Base-by-base conservation (phyloP, 805 yeast genomes). In the Kazachstania martiniae region DNA sequence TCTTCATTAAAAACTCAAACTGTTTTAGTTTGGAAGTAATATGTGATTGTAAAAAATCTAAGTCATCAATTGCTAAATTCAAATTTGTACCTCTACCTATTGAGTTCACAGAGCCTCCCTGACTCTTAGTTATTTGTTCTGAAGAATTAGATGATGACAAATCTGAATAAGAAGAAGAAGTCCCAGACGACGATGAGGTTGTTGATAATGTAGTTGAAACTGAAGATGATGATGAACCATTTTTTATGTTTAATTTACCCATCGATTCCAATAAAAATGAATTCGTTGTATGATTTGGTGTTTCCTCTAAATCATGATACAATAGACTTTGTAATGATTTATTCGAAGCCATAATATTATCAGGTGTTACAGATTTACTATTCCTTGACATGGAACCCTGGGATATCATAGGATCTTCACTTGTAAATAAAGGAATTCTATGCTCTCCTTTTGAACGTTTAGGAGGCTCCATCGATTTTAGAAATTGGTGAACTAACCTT, bases 401-500 rank as follows among this genome's bases (percentile, higher is more conserved):
- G 5, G 35, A 32, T 12, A 35, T 14, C 16, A 25, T 18, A 8
- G 35, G 34, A 18, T 18, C 21, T n/a, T 27, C 34, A 9, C 29
- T 18, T 4, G 21, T 23, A 24, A 31, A 35, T 24, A 25, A 18
- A 10, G 28, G n/a, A n/a, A 29, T 32, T 25, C 27, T 31, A 24
- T 23, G 29, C 14, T 30, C 27, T 28, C 33, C 22, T 21, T 41
- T 39, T 8, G 34, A 25, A 10, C 21, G 27, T 3, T 40, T 37
- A 3, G 44, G 34, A 3, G 53, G 46, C 18, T 37, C 46, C 46
- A 46, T 41, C 3, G 54, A 47, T 24, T 43, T 36, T 23, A 51
- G 31, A 33, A 51, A 51, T 23, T 50, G 53, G 28, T 47, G 39
- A 4, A 48, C 55, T 19, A 51, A 28, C 30, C 56, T 41, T 30